Conservation (phyloP, 768 basidiomycete species). For the Boletus tylopilopsis region DNA sequence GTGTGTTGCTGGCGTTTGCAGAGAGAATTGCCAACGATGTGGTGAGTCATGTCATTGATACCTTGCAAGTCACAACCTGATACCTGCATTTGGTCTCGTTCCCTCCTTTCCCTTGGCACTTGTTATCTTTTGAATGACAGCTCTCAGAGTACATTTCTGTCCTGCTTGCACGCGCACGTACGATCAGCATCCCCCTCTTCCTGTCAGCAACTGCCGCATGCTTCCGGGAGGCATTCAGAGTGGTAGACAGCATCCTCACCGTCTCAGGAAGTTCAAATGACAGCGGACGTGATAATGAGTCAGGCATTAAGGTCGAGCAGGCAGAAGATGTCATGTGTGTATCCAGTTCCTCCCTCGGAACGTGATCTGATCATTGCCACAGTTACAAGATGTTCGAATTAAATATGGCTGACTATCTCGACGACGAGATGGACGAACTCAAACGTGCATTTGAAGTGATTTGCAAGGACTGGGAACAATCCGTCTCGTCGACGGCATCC, state of each 20-base stretch:
- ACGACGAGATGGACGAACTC: constrained; percentile 85
- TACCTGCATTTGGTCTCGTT: not conserved
- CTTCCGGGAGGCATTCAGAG: constrained; percentile 83
- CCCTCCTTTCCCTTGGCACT: not conserved
- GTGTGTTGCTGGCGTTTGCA: constrained; percentile 77
- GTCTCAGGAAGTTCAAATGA: constrained; percentile 36
- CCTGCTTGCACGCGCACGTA: constrained; percentile 72
- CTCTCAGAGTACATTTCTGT: constrained; percentile 84
- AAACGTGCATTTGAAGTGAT: constrained; percentile 71
- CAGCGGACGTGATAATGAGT: constrained; percentile 4
- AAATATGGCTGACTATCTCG: constrained; percentile 97
- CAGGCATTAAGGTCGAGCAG: constrained; percentile 40
- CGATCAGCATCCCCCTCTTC: constrained; percentile 66
- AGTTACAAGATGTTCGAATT: constrained; percentile 94
- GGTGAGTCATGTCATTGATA: constrained; percentile 39
- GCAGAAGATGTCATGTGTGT: constrained; percentile 85
- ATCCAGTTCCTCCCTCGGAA: constrained; percentile 1
- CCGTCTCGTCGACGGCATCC: constrained; percentile 26
- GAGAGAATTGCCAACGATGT: constrained; percentile 86
- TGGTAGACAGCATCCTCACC: constrained; percentile 72
- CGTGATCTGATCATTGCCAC: not conserved
- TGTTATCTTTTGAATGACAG: constrained; percentile 34
- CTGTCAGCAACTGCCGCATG: constrained; percentile 86
- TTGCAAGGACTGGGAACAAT: constrained; percentile 76
- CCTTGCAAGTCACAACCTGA: too few relatives aligned